Evolutionary conservation across 768 basidiomycete species (phyloP), one percentile per base, ranked within the genome.

Genomic region (Rhodotorula babjevae): DNA sequence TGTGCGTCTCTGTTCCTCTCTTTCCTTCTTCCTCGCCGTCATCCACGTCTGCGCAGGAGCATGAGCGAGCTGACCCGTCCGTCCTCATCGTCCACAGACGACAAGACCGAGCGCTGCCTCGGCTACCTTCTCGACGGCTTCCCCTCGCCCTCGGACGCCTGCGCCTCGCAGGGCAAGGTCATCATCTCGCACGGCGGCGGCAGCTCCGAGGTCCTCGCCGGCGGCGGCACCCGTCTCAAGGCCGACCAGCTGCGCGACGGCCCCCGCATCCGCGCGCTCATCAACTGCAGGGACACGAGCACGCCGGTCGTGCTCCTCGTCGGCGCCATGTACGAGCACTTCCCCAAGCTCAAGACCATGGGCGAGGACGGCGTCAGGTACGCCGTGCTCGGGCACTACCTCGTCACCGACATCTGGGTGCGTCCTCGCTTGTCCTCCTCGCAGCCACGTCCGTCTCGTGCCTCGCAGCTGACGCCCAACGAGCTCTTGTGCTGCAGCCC

Each of bases 171-270:
- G 6, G 74, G 74, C 11, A 59, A 64, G 31, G n/a, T 75, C 57
- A 67, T 75, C 62, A 69, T 75, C 65, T 64, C 61, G 12, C 74
- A 75, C 46, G 74, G 74, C 9, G 74, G 74, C 29, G 74, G 74
- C 10, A 64, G 65, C 25, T 53, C 63, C 50, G 63, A 66, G 8
- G 52, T 55, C 46, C 44, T 44, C 44, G 11, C 49, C 12, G 27
- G 25, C 50, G 50, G 25, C 40, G 50, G 25, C 44, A 69, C 67
- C 65, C 67, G 60, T 21, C 68, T 75, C 42, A 52, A 25, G 3
- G 29, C 56, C 12, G 14, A 33, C 5, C 74, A 75, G 49, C 46
- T 42, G 5, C 67, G 70, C 55, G 21, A 63, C 5, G 57, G 57
- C 27, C 11, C 42, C 15, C 63, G 74, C 12, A 59, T 75, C 27